Percentiles rank a stretch among this genome's conserved stretches.
Conservation (phyloP, 305 asterid genomes). For the Fraxinus floribunda region DNA sequence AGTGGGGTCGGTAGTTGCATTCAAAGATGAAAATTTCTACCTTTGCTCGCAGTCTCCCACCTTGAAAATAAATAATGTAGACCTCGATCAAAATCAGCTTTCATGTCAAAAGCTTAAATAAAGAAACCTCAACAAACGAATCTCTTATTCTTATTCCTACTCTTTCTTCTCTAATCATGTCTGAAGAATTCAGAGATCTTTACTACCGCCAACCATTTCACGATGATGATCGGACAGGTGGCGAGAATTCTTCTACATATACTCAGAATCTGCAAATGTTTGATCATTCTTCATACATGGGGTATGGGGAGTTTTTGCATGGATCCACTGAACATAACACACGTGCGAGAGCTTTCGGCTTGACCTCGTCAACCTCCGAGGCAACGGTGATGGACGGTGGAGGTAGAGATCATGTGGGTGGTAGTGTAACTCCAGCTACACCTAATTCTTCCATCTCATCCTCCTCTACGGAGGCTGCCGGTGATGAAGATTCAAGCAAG, state of each 20-base stretch:
- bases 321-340: conserved; percentile 28
- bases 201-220: conserved; percentile 31
- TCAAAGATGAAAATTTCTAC: neutral
- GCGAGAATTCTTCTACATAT: conserved; percentile 15
- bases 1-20: conserved; percentile 36
- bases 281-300: conserved; percentile 29
- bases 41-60: conserved; percentile 2
- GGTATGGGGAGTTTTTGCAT: conserved; percentile 27
- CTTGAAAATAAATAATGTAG: conserved; percentile 17
- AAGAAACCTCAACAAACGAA: conserved; percentile 37
- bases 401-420: conserved; percentile 24
- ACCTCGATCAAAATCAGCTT: conserved; percentile 27
- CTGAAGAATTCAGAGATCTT: conserved; percentile 35
- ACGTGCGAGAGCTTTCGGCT: conserved; percentile 25
- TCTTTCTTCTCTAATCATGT: conserved; percentile 24
- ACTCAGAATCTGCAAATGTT: conserved; percentile 30
- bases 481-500: conserved; percentile 50
- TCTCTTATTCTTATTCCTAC: conserved; percentile 15
- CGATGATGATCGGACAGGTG: conserved; percentile 28
- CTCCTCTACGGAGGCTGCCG: conserved; percentile 29
- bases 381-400: conserved; percentile 6
- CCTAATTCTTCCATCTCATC: conserved; percentile 66
- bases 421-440: conserved; percentile 53
- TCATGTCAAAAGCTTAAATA: conserved; percentile 65
- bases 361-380: conserved; percentile 28